phyloP scores from a whole-genome alignment of 805 yeast genomes.

The Schwanniomyces polymorphus region DNA sequence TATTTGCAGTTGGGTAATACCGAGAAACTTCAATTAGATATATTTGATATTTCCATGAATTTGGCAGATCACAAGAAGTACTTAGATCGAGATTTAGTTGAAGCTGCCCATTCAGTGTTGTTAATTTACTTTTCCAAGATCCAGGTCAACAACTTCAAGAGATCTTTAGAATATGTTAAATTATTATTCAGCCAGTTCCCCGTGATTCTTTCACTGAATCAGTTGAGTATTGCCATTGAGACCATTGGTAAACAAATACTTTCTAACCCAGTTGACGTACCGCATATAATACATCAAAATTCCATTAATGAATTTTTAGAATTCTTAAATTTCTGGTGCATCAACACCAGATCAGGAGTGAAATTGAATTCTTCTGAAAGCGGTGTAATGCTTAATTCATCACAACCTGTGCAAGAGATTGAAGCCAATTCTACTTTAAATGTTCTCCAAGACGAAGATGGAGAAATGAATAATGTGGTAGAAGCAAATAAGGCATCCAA shows the following conservation, averaged over 20 bases:
- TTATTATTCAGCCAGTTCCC: constrained; percentile 60
- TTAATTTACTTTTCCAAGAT: constrained; percentile 34
- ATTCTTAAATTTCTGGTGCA: constrained; percentile 41
- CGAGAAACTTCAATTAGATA: constrained; percentile 16
- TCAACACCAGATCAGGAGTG: constrained; percentile 31
- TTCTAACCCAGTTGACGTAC: constrained; percentile 18
- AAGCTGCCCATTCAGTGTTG: constrained; percentile 64
- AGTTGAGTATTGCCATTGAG: constrained; percentile 57
- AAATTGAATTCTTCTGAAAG: constrained; percentile 11
- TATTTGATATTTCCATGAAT: constrained; percentile 31
- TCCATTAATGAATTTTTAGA: constrained; percentile 40
- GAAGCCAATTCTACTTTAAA: constrained; percentile 36
- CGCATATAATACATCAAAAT: constrained; percentile 4
- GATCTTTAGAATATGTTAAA: constrained; percentile 40
- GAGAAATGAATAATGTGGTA: constrained; percentile 18
- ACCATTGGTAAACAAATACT: constrained; percentile 48
- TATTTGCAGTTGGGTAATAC: constrained; percentile 29
- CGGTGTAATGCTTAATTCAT: constrained; percentile 24
- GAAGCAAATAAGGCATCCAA: constrained; percentile 29
- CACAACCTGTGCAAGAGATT: constrained; percentile 39
- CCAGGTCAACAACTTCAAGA: constrained; percentile 14
- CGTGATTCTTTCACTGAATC: constrained; percentile 47
- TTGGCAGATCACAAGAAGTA: constrained; percentile 27
- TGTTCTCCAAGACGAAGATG: constrained; percentile 20
- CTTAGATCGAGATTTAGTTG: constrained; percentile 39